Base-by-base conservation (phyloP, 805 yeast genomes). In the Jamesozyma piceae region DNA sequence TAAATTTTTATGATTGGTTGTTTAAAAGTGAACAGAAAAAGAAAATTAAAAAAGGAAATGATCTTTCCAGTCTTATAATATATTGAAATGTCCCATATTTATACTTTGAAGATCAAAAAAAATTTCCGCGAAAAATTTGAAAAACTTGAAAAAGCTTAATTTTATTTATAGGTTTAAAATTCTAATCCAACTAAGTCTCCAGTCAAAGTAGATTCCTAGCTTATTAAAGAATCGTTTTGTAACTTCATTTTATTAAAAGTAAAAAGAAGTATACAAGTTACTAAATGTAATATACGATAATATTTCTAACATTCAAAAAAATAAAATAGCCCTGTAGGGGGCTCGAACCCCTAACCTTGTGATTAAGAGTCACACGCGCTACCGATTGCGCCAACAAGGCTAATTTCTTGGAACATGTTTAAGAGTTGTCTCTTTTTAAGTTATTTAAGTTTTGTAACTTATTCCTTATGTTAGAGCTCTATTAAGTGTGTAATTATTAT, bases 321-420 rank as follows among this genome's bases (percentile, higher is more conserved):
- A 11, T 5, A 30, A 30, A 15, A 30, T 5, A 30, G 33, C 33
- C 33, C 33, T 30, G 17, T 30, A 30, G 33, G 33, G 33, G 33
- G 33, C 33, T 30, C 33, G 33, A 30, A 30, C 33, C 33, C 33
- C 33, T 30, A 30, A 30, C 33, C 33, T 30, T 30, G 18, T 11
- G 33, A 30, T 30, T 30, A 30, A 30, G 33, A 30, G 33, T 30
- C 33, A 11, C 18, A 30, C 33, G 33, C 33, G 33, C 33, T 30
- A 30, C 33, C 33, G 33, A 30, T 30, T 30, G 33, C 33, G 33
- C 33, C 33, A 30, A 30, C 33, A 30, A 30, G 33, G 33, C 33
- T 30, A 6, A 11, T 30, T 30, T 30, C 28, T 24, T 24, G 28
- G 28, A n/a, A n/a, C n/a, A n/a, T n/a, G n/a, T n/a, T n/a, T n/a